Base-by-base conservation (phyloP, 805 yeast species). In the Blastobotrys peoriensis region DNA sequence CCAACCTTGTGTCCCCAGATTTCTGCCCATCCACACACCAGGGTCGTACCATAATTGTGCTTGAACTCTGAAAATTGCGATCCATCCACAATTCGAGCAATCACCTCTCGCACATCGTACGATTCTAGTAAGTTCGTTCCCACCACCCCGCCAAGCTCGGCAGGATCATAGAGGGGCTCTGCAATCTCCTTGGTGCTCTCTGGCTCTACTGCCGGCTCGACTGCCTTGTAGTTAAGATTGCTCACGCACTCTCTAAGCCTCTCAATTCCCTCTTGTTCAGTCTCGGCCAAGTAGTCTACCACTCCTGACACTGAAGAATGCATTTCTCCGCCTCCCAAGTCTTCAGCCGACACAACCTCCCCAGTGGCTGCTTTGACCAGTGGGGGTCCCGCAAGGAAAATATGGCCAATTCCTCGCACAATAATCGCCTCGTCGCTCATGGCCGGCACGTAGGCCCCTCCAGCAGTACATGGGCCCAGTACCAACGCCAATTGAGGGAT, bases 371-470 rank as follows among this genome's bases (percentile, higher is more conserved):
- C 64, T 52, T 59, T 58, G 37, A 60, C 64, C 4, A 60, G 51
- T 4, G 64, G 64, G 6, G 64, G 64, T 6, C 64, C 64, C 15
- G 64, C 64, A 42, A 60, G 44, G 51, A 59, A 60, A 22, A 60
- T 59, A 42, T 60, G 63, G 34, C 64, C 64, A 9, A 56, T 52
- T 1, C 63, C 63, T 41, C 49, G 51, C 45, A 60, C 64, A 23
- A 60, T 60, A 40, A 60, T 57, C 34, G 61, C 50, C 47, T 60
- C 64, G 47, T 60, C 64, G 17, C 60, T 54, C 64, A 60, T 60
- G 17, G 64, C 64, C 18, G 64, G 64, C 4, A 60, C 64, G 41
- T 60, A 60, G 40, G 64, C 64, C 9, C 64, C 64, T n/a, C 64
- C 64, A 10, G 64, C 64, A 9, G 64, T 60, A 34, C 64, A 60